Conservation (phyloP, 139 green algal species). For the Closterium sp. region DNA sequence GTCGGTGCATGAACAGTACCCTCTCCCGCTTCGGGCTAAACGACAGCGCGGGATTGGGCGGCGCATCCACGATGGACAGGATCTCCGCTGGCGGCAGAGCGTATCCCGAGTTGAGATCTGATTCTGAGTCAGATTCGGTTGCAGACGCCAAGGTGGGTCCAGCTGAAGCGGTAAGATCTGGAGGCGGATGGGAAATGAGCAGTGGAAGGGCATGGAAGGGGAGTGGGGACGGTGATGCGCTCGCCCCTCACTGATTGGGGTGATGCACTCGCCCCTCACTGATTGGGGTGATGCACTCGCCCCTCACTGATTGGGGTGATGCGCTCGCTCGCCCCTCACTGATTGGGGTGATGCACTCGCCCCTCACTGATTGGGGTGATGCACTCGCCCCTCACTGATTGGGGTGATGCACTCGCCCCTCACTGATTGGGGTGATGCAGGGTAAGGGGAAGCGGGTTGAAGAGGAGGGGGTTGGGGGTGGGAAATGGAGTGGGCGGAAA, state of each 20-base stretch:
- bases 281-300: no score
- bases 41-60: constrained; percentile 73
- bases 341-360: no score
- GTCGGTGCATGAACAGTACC: constrained; percentile 79
- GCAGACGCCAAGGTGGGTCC: neutral
- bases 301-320: no score
- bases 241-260: no score
- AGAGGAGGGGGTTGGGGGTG: no score
- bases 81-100: constrained; percentile 79
- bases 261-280: no score
- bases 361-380: no score
- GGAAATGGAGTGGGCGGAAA: neutral
- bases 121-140: neutral
- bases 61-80: constrained; percentile 82
- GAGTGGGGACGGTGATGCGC: neutral
- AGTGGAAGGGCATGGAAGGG: neutral
- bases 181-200: neutral
- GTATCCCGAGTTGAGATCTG: constrained; percentile 60
- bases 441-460: no score
- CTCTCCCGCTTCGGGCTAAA: constrained; percentile 84
- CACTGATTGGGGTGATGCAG: no score
- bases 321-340: no score
- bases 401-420: no score
- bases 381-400: no score
- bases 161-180: neutral